A percentile compares a stretch with the other conserved stretches of the same genome.
Conservation (phyloP, 2,329 filamentous ascomycete genomes). For the Aspergillus piperis region DNA sequence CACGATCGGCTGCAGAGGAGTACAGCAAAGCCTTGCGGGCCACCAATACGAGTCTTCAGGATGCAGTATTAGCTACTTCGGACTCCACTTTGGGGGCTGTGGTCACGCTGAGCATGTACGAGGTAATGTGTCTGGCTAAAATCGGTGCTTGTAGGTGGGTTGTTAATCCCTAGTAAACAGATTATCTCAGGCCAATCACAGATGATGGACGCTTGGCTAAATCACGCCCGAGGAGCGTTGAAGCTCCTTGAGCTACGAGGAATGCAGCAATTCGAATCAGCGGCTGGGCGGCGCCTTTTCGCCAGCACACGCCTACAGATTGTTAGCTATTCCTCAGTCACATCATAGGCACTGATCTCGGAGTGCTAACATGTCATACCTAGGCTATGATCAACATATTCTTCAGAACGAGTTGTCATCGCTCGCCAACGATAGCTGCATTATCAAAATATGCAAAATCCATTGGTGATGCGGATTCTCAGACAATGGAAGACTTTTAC, state of each 20-base stretch:
- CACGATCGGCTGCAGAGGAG: conserved; percentile 5
- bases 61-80: conserved; percentile 6
- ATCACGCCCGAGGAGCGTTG: conserved; percentile 16
- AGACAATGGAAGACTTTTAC: neutral
- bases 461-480: neutral
- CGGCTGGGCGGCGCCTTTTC: conserved; percentile 12
- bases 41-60: conserved; percentile 16
- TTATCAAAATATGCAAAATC: neutral
- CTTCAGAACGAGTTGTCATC: neutral
- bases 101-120: conserved; percentile 19
- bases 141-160: too few species aligned
- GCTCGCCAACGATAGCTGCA: neutral
- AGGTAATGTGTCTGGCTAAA: conserved; percentile 8
- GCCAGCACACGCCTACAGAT: conserved; percentile 10
- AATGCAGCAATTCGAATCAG: conserved; percentile 12
- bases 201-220: conserved; percentile 15
- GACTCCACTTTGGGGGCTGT: conserved; percentile 23
- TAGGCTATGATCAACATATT: neutral
- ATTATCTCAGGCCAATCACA: too few species aligned
- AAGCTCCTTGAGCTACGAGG: conserved; percentile 20
- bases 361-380: neutral
- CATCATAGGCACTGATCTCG: neutral
- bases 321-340: conserved; percentile 1
- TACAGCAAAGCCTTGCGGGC: conserved; percentile 16
- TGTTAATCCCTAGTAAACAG: too few species aligned